A percentile compares a stretch with the other conserved stretches of the same genome.
Evolutionary conservation across 768 basidiomycete species (phyloP).

Genomic region (Suillus clintonianus): DNA sequence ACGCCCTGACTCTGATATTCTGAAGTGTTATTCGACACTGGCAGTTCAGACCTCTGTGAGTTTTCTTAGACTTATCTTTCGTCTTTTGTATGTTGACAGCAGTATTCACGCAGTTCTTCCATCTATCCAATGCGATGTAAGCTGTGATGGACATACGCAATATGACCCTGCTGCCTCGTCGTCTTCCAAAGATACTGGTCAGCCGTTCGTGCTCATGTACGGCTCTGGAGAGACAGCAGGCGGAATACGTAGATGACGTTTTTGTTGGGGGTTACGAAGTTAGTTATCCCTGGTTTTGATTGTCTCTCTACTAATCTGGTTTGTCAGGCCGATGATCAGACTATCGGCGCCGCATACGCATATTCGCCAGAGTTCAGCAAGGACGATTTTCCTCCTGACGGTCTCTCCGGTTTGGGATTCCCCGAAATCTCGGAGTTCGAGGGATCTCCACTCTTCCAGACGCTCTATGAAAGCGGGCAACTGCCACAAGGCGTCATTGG

Average conservation of each 20-base stretch:
- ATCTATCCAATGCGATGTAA: slow-evolving; percentile 12
- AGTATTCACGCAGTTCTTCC: slow-evolving; percentile 33
- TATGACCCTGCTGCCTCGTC: slow-evolving; percentile 27
- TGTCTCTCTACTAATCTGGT: background rate
- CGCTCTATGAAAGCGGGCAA: slow-evolving; percentile 36
- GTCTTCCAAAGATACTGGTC: slow-evolving; percentile 18
- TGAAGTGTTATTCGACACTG: slow-evolving; percentile 51
- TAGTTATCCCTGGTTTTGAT: background rate
- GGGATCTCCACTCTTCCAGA: slow-evolving; percentile 40
- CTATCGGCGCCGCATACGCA: slow-evolving; percentile 36
- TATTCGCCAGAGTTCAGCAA: slow-evolving; percentile 29
- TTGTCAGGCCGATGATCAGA: slow-evolving; percentile 34
- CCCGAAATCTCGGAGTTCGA: slow-evolving; percentile 34
- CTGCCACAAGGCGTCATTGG: slow-evolving; percentile 34
- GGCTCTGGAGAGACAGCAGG: slow-evolving; percentile 40
- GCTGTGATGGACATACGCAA: slow-evolving; percentile 27
- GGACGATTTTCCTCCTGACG: slow-evolving; percentile 30
- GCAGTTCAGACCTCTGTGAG: slow-evolving; percentile 46
- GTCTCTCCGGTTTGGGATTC: slow-evolving; percentile 44
- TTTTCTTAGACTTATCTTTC: background rate
- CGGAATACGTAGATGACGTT: slow-evolving; percentile 39
- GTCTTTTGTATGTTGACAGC: background rate
- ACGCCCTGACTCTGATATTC: background rate
- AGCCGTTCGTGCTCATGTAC: slow-evolving; percentile 33
- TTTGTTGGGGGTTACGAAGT: slow-evolving; percentile 34